A percentile compares a stretch with the other conserved stretches of the same genome.
phyloP scores from a whole-genome alignment of 768 basidiomycete species.

The Candolleomyces eurysporus region DNA sequence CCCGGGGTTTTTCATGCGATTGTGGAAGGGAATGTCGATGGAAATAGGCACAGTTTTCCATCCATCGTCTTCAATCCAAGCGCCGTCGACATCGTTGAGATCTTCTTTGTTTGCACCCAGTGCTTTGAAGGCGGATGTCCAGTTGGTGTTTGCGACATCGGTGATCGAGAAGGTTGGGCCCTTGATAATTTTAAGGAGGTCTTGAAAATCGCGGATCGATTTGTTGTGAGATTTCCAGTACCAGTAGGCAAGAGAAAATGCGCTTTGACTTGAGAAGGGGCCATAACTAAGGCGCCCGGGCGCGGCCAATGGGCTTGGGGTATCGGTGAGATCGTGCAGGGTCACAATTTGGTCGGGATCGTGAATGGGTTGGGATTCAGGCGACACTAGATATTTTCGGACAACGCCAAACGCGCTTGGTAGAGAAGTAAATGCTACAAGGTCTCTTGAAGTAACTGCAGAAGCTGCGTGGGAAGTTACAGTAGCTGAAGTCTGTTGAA shows the following conservation, averaged over 20 bases:
- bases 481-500: no score
- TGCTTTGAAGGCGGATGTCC: background rate
- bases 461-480: no score
- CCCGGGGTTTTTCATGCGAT: background rate
- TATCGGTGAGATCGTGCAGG: no score
- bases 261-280: background rate
- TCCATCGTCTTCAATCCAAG: no score
- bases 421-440: no score
- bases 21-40: background rate
- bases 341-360: no score
- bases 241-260: background rate
- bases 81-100: background rate
- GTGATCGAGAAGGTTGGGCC: background rate
- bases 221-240: background rate
- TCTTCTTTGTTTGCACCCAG: background rate
- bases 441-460: no score
- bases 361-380: no score
- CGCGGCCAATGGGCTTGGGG: no score
- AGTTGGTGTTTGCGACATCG: background rate
- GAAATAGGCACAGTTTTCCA: background rate
- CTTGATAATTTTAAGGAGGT: background rate
- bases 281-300: no score
- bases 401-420: no score
- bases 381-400: no score
- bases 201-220: background rate